Evolutionary conservation across 1,284 basidiomycete genomes (phyloP), one percentile per base, ranked within the genome.

Genomic region (Xerocomus cyaneibrunnescens): DNA sequence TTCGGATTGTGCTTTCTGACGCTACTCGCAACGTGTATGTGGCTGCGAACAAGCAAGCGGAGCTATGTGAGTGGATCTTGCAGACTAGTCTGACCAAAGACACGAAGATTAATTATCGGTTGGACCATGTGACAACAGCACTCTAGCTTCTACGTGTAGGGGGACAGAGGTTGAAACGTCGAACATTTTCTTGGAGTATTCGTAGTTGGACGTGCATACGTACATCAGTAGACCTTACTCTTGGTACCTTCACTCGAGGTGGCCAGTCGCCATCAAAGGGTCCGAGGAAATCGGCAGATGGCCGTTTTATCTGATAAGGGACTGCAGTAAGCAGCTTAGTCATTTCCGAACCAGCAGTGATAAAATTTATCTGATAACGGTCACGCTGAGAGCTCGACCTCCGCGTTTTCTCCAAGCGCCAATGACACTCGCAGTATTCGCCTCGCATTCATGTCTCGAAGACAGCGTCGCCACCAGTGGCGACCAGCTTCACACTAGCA

Each of bases 1-100:
- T 83, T 88, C 56, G 77, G 75, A n/a, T 65, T 90, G n/a, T 85
- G 82, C 57, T 55, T 76, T n/a, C 48, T 84, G 51, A 82, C 84
- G 10, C 65, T 87, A 42, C 46, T 77, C 7, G 73, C 76, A 28
- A 86, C 87, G 13, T 76, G 82, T 56, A 57, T 81, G 55, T 89
- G 87, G 86, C 70, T 86, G 58, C 72, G 72, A 17, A 71, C 71
- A 28, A 74, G 70, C 50, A 75, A 73, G 60, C 71, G 72, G 59
- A 70, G 65, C 49, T 72, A 74, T 61, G 73, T 78, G 58, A 74
- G 75, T 65, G 73, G 75, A 62, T 76, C 74, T 41, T 64, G 71
- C 61, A 74, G 73, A 55, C 64, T 74, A 46, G 62, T 48, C 34
- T 71, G 48, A 71, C 25, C n/a, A 30, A 45, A 53, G 45, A 49